These are phyloP conservation scores for Dianthus caryophyllus DNA, from an alignment of 148 eudicot species.

Conservation along the genomic window DNA sequence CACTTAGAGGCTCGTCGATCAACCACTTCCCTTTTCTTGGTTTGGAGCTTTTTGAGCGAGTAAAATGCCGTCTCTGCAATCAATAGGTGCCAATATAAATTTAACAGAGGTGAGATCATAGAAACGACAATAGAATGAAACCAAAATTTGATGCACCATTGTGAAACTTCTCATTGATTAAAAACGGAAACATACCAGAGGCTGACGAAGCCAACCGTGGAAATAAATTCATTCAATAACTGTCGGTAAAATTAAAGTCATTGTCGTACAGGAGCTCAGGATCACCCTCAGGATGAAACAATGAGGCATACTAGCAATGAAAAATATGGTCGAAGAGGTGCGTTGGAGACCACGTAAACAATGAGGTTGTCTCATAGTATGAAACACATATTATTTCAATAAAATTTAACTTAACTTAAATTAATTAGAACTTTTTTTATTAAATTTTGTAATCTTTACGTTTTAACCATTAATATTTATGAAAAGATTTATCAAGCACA, in stretches of 20 bases:
- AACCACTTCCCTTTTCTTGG: constrained; percentile 78
- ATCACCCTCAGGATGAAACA: constrained; percentile 66
- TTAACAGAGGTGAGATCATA: not conserved
- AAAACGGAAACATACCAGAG: constrained; percentile 42
- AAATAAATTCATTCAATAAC: constrained; percentile 79
- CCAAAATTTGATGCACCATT: not conserved
- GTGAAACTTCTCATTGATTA: not conserved
- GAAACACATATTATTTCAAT: too few relatives aligned
- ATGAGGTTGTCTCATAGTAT: too few relatives aligned
- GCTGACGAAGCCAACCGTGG: constrained; percentile 61
- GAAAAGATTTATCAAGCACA: too few relatives aligned
- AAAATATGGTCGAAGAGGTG: too few relatives aligned
- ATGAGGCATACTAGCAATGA: too few relatives aligned
- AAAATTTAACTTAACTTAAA: too few relatives aligned
- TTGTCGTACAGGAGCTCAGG: constrained; percentile 87
- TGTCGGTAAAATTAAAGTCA: constrained; percentile 85
- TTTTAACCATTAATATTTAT: too few relatives aligned
- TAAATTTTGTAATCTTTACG: too few relatives aligned
- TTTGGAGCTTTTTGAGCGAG: constrained; percentile 63
- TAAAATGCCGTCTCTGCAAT: constrained; percentile 65
- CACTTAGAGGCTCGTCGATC: constrained; percentile 93
- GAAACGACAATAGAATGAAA: not conserved
- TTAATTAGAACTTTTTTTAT: too few relatives aligned
- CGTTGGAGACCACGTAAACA: too few relatives aligned
- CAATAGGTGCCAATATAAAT: not conserved